phyloP scores from a whole-genome alignment of 495 filamentous ascomycete species.

The Podospora tetraspora region DNA sequence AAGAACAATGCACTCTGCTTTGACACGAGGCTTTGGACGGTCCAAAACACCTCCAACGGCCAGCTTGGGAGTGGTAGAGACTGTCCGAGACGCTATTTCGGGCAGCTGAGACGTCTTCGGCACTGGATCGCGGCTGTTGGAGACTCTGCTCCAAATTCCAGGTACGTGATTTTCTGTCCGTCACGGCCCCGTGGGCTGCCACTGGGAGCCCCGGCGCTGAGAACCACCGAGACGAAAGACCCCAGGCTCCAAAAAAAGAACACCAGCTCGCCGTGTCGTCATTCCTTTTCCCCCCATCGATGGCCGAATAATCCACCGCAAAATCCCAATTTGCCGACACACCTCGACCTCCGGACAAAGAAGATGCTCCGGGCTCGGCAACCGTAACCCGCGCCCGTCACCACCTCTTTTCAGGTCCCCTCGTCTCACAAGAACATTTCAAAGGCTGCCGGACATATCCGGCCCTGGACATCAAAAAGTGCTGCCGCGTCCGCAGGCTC shows the following conservation, averaged over 20 bases:
- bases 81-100: background rate
- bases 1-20: background rate
- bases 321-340: slow-evolving; percentile 21
- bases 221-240: background rate
- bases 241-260: slow-evolving; percentile 3
- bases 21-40: background rate
- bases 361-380: slow-evolving; percentile 29
- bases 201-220: background rate
- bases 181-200: background rate
- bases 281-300: slow-evolving; percentile 10
- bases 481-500: background rate
- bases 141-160: background rate
- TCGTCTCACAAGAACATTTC: too few species aligned
- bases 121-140: background rate
- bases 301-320: background rate
- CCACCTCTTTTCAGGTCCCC: background rate
- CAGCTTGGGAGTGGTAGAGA: background rate
- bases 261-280: slow-evolving; percentile 11
- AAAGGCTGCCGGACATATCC: background rate
- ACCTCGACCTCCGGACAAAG: slow-evolving; percentile 23
- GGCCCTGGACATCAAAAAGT: background rate
- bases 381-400: slow-evolving; percentile 4
- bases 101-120: background rate
- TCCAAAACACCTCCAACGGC: background rate
- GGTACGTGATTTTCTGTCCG: background rate